These are phyloP conservation scores for Exserohilum turcica DNA, from an alignment of 2,329 filamentous ascomycete genomes.

Conservation along the genomic window DNA sequence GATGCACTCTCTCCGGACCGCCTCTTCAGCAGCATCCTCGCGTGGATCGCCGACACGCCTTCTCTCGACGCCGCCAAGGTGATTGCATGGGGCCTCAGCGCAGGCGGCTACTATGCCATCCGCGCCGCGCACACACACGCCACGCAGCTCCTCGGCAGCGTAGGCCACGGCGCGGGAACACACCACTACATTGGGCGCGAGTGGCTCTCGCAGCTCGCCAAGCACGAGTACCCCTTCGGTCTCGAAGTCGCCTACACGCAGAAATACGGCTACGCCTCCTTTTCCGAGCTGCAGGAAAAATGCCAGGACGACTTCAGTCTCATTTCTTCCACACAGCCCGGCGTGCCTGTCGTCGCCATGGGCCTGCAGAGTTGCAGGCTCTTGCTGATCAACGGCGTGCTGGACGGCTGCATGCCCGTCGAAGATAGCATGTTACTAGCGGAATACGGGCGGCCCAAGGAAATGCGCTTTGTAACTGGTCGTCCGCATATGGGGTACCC, in stretches of 20 bases:
- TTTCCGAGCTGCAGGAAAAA: constrained; percentile 54
- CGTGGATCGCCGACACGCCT: constrained; percentile 54
- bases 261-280: constrained; percentile 50
- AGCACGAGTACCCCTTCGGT: constrained; percentile 65
- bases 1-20: constrained; percentile 59
- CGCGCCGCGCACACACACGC: constrained; percentile 62
- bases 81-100: constrained; percentile 61
- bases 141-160: constrained; percentile 53
- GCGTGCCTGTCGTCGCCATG: constrained; percentile 41
- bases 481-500: constrained; percentile 55
- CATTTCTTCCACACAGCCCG: constrained; percentile 58
- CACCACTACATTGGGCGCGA: constrained; percentile 62
- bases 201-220: constrained; percentile 60
- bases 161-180: constrained; percentile 60
- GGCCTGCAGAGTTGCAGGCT: constrained; percentile 54
- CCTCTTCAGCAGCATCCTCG: constrained; percentile 58
- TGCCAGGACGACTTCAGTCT: constrained; percentile 58
- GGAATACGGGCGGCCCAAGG: constrained; percentile 59
- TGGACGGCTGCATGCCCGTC: constrained; percentile 66
- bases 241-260: constrained; percentile 55
- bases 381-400: constrained; percentile 61
- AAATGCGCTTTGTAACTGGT: constrained; percentile 53
- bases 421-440: constrained; percentile 62
- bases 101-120: constrained; percentile 64
- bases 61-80: constrained; percentile 55